phyloP scores from a whole-genome alignment of 2,329 filamentous ascomycete genomes.

The Paecilomyces niveus region DNA sequence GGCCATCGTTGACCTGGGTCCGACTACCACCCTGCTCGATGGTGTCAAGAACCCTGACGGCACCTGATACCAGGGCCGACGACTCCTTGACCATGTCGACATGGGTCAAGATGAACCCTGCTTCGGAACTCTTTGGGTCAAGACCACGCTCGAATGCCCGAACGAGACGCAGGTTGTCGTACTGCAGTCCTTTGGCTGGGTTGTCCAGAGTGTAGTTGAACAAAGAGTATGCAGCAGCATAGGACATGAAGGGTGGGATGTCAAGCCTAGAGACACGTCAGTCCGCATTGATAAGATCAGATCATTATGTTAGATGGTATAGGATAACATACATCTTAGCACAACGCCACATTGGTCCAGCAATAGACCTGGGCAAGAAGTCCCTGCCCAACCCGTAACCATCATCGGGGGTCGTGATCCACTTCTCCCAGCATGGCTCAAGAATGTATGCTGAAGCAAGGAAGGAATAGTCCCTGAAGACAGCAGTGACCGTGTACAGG shows the following conservation, averaged over 20 bases:
- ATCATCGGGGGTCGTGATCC: constrained; percentile 51
- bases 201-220: constrained; percentile 59
- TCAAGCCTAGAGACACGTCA: constrained; percentile 44
- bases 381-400: constrained; percentile 72
- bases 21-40: constrained; percentile 45
- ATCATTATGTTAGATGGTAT: neutral
- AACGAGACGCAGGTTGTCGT: constrained; percentile 68
- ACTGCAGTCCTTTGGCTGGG: constrained; percentile 46
- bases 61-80: constrained; percentile 66
- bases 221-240: constrained; percentile 55
- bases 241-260: constrained; percentile 92
- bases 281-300: neutral
- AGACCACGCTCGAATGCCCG: constrained; percentile 88
- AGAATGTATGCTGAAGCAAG: constrained; percentile 82
- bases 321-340: constrained; percentile 67
- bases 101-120: constrained; percentile 92
- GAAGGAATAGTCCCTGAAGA: constrained; percentile 90
- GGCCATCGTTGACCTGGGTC: constrained; percentile 55
- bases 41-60: constrained; percentile 58
- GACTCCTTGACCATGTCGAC: constrained; percentile 93
- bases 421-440: constrained; percentile 80
- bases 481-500: constrained; percentile 71
- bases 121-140: constrained; percentile 79
- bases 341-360: constrained; percentile 75
- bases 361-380: constrained; percentile 64